Base-by-base conservation (phyloP, 129 eudicot genomes). In the Deinandra increscens region DNA sequence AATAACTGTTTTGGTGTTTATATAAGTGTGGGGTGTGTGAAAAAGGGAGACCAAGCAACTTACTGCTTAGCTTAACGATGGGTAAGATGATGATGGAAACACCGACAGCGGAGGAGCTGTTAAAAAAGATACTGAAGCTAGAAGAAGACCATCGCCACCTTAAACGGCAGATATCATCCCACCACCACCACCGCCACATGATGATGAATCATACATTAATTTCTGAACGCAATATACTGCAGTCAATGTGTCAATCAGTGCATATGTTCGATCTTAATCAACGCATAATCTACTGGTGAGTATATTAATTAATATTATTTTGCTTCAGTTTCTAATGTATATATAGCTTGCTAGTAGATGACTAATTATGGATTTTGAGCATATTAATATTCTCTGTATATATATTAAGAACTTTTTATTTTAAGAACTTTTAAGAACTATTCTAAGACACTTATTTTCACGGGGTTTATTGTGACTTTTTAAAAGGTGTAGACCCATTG, bases 221-320 rank as follows among this genome's bases (percentile, higher is more conserved):
- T n/a, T 41, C 36, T 3, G 58, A 63, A 7, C 66, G 33, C 82
- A 90, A 83, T 62, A 84, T 90, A 70, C 75, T 90, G 86, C 86
- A 90, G 74, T 87, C 95, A 45, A 84, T 90, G 91, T 95, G 95
- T 48, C 97, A 87, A 31, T 42, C 95, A 0, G 84, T 90, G 67
- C 91, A 90, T 77, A 83, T 90, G 58, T 75, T 73, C 62, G 84
- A 90, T 76, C 72, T 60, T 37, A 39, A 79, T 55, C 15, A 67
- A 45, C 84, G 37, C 7, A 48, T 90, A 15, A 68, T 85, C 78
- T 90, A 87, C 85, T 90, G 97, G 97, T 87, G 55, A 77, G 89
- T 9, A n/a, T n/a, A n/a, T 9, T n/a, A 9, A 3, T 64, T 18
- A 0, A 43, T 63, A 8, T 14, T 4, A 53, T 19, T 9, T 12